Percentiles rank a stretch among this genome's conserved stretches.
These are phyloP conservation scores for Phialocephala subalpina DNA, from an alignment of 2,329 filamentous ascomycete species.

Conservation along the genomic window DNA sequence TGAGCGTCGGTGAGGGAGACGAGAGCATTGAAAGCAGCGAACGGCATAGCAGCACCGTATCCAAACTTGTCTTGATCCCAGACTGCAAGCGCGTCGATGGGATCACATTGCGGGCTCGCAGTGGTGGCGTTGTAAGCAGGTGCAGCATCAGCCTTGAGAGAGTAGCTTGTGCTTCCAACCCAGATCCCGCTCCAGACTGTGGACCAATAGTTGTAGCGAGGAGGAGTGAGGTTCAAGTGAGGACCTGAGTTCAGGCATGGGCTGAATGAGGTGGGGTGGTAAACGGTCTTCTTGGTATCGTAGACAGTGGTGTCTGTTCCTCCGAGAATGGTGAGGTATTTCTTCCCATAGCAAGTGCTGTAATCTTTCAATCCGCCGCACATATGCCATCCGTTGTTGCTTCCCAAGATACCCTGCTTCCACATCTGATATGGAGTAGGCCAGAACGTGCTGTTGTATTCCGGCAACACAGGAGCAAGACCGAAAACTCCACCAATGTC, in stretches of 20 bases:
- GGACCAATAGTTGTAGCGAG: conserved; percentile 23
- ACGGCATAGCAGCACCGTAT: conserved; percentile 21
- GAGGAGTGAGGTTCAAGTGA: conserved; percentile 18
- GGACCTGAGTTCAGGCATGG: conserved; percentile 22
- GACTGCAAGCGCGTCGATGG: conserved; percentile 21
- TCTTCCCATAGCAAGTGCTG: conserved; percentile 14
- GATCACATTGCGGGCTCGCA: conserved; percentile 16
- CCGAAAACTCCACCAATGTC: conserved; percentile 26
- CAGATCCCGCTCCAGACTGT: conserved; percentile 18
- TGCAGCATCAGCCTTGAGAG: conserved; percentile 16
- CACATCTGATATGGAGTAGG: conserved; percentile 20
- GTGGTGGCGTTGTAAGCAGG: conserved; percentile 23
- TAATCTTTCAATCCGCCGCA: conserved; percentile 19
- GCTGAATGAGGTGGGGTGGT: conserved; percentile 19
- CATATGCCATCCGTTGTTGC: conserved; percentile 23
- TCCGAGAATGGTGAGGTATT: conserved; percentile 22
- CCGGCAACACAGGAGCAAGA: conserved; percentile 17
- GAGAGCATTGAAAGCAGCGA: conserved; percentile 18
- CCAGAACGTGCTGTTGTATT: conserved; percentile 16
- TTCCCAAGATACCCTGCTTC: conserved; percentile 14
- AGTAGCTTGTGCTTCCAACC: conserved; percentile 16
- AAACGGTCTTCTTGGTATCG: conserved; percentile 17
- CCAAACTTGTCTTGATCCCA: conserved; percentile 28
- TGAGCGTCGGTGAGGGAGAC: conserved; percentile 16
- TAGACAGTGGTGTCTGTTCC: conserved; percentile 21